Conservation (phyloP, 2,329 filamentous ascomycete genomes). For the Aurifilum marmelostoma region DNA sequence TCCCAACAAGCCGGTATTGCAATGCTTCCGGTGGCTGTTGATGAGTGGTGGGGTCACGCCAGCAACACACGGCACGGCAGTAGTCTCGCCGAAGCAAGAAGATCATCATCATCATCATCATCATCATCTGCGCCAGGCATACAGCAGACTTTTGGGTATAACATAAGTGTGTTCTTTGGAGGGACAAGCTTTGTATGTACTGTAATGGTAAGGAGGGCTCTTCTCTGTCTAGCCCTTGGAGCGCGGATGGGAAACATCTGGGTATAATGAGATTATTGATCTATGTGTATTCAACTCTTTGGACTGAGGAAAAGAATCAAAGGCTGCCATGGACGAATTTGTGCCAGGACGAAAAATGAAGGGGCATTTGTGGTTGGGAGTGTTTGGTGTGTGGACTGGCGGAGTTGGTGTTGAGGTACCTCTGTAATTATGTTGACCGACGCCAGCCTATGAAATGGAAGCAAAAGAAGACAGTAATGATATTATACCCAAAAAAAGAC, state of each 20-base stretch:
- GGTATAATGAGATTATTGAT: neutral
- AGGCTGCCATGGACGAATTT: too few species aligned
- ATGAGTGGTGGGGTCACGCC: neutral
- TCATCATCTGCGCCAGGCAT: neutral
- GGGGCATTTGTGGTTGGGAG: neutral
- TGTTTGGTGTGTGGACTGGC: neutral
- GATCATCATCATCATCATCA: too few species aligned
- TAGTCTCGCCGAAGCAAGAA: neutral
- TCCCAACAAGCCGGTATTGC: too few species aligned
- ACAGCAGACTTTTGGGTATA: neutral
- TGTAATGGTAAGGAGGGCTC: neutral
- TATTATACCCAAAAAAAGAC: too few species aligned
- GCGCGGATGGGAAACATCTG: neutral
- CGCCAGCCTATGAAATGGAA: neutral
- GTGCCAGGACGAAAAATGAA: neutral
- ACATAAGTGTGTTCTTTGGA: neutral
- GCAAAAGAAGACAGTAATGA: neutral
- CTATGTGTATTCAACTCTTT: neutral
- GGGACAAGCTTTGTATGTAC: neutral
- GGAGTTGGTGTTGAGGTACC: slow-evolving; percentile 8
- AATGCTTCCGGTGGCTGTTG: too few species aligned
- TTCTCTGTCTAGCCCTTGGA: neutral
- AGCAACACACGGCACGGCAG: neutral
- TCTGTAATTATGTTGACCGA: neutral
- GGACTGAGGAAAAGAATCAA: neutral